These are phyloP conservation scores for Lachancea waltii DNA, from an alignment of 805 yeast species.

Conservation along the genomic window DNA sequence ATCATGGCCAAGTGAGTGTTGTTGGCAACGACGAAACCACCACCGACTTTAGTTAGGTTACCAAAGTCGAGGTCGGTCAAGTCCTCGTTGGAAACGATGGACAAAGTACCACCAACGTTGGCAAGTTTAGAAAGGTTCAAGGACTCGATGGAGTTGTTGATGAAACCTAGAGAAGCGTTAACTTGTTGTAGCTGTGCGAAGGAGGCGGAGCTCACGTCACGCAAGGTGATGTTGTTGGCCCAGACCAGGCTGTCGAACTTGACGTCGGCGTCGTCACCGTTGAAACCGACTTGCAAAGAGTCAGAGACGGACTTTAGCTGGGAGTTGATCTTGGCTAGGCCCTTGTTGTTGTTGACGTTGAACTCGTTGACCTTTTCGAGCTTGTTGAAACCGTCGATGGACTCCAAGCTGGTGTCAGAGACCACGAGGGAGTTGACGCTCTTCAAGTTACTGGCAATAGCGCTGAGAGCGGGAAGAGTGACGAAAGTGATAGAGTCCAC, in stretches of 20 bases:
- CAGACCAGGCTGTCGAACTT: constrained; percentile 61
- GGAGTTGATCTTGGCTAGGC: constrained; percentile 65
- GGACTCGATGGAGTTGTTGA: constrained; percentile 57
- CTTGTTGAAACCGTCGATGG: constrained; percentile 56
- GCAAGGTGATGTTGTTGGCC: constrained; percentile 87
- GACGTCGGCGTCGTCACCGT: constrained; percentile 71
- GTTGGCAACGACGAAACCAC: constrained; percentile 88
- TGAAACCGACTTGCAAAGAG: constrained; percentile 73
- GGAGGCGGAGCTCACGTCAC: constrained; percentile 68
- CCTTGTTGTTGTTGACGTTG: constrained; percentile 86
- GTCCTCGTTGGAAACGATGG: constrained; percentile 66
- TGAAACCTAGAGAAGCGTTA: constrained; percentile 77
- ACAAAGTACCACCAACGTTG: constrained; percentile 72
- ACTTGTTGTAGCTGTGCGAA: constrained; percentile 61
- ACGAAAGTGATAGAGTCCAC: constrained; percentile 76
- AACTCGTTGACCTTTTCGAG: constrained; percentile 45
- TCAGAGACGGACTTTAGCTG: constrained; percentile 68
- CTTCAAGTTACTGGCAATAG: constrained; percentile 65
- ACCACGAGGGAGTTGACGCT: constrained; percentile 63
- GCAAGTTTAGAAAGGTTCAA: constrained; percentile 50
- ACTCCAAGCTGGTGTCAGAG: constrained; percentile 65
- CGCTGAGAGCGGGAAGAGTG: constrained; percentile 78
- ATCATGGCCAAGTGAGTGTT: constrained; percentile 64
- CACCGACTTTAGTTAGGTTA: constrained; percentile 68
- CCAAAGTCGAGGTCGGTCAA: constrained; percentile 65